Evolutionary conservation across 108 stramenopile genomes (phyloP).

Genomic region (Aurantiochytrium sp.): DNA sequence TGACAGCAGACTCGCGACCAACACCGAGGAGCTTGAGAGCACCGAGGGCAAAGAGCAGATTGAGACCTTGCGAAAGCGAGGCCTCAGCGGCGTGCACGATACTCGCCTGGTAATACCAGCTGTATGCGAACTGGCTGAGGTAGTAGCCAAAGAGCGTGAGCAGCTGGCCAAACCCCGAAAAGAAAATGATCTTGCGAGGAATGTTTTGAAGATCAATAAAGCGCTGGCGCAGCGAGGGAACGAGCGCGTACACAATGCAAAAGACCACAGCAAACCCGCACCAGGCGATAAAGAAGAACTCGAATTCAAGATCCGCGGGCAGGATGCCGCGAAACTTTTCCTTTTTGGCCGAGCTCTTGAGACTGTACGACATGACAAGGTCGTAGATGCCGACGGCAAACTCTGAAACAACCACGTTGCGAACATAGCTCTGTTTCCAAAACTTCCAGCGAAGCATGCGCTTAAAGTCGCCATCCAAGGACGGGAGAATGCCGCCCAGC

Average conservation of each 20-base stretch:
- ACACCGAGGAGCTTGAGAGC: constrained; percentile 6
- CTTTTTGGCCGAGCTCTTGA: background rate
- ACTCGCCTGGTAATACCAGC: constrained; percentile 16
- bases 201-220: background rate
- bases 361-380: background rate
- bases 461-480: background rate
- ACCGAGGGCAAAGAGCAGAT: background rate
- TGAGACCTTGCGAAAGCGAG: background rate
- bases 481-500: background rate
- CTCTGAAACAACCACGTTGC: background rate
- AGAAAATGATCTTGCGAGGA: background rate
- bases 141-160: constrained; percentile 20
- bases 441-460: background rate
- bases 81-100: constrained; percentile 18
- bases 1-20: background rate
- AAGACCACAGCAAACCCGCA: background rate
- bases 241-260: background rate
- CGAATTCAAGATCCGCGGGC: constrained; percentile 3
- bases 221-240: background rate
- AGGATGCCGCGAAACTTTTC: background rate
- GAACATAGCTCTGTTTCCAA: background rate
- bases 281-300: constrained; percentile 17
- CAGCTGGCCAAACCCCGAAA: background rate
- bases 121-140: background rate
- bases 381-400: background rate